Conservation (phyloP, 2,329 filamentous ascomycete genomes). For the Metarhizium album region DNA sequence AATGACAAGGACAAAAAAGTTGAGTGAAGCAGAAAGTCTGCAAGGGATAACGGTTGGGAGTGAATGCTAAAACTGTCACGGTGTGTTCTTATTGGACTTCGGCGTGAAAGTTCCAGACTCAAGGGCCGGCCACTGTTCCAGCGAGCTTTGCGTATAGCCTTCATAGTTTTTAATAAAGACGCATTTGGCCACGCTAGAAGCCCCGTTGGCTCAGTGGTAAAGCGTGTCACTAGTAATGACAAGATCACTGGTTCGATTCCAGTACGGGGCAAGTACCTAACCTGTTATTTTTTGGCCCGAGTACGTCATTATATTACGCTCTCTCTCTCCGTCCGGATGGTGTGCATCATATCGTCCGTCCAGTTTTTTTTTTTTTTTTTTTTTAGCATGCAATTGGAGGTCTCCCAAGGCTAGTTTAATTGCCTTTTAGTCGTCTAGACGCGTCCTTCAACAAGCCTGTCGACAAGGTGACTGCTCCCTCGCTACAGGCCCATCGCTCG, state of each 20-base stretch:
- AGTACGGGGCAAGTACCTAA: constrained; percentile 15
- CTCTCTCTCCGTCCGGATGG: too few relatives aligned
- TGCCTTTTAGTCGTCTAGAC: background rate
- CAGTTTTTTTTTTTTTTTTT: too few relatives aligned
- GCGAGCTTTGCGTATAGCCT: background rate
- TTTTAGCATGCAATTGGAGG: too few relatives aligned
- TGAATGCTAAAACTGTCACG: background rate
- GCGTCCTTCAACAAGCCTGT: too few relatives aligned
- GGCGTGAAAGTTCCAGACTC: too few relatives aligned
- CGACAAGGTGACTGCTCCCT: background rate
- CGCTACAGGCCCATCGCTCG: constrained; percentile 7
- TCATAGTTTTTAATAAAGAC: background rate
- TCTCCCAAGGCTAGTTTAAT: too few relatives aligned
- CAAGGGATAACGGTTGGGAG: background rate
- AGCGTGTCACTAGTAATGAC: constrained; percentile 23
- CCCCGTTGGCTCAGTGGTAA: constrained; percentile 21
- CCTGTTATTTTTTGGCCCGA: constrained; percentile 3
- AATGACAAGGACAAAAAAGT: background rate
- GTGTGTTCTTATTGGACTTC: background rate
- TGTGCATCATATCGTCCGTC: too few relatives aligned
- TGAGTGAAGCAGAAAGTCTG: too few relatives aligned
- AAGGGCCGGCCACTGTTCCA: background rate
- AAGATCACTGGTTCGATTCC: constrained; percentile 21
- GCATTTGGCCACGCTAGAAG: constrained; percentile 1
- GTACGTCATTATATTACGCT: constrained; percentile 1